Evolutionary conservation across 805 yeast species (phyloP), one percentile per base, ranked within the genome.

Genomic region (Blastobotrys peoriensis): DNA sequence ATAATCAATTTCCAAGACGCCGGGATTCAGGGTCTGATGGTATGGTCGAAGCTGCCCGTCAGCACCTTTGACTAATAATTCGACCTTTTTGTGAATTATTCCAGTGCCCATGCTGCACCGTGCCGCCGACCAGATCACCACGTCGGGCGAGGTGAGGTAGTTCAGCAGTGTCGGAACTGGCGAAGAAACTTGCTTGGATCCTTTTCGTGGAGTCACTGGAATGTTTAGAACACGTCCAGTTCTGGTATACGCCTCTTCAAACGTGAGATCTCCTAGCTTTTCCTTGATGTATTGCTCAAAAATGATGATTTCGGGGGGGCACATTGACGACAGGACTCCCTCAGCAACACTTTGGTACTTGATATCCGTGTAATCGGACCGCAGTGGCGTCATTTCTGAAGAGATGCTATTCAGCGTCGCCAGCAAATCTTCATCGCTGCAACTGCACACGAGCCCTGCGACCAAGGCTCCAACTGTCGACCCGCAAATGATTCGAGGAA

Each of bases 401-500:
- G 65, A 50, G 0, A 64, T 41, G 4, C 43, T 36, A 16, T 56
- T 55, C 18, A 79, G 60, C 9, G 72, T 65, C 3, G 61, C 65
- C 1, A 65, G 64, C 4, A 89, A 65, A 53, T 86, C 93, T 2
- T 74, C 75, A 43, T 81, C 85, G 2, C 78, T 71, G 49, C 84
- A 67, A 9, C 86, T 77, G 57, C 97, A 87, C 1, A 84, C 85
- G 30, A 87, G 68, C 0, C 95, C 79, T 0, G 96, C 98, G 16
- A 89, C 88, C 1, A 89, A 82, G 0, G 98, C 94, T 1, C 98
- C 98, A 48, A 87, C 84, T 0, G 96, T 93, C 46, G 89, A 83
- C 0, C 98, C 98, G 4, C 91, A 85, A 18, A 91, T 78, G 2
- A 93, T 84, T 35, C 83, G 68, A 0, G 98, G 98, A 41, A 93